Evolutionary conservation across 2,329 filamentous ascomycete species (phyloP).

Genomic region (Colletotrichum eremochloae): DNA sequence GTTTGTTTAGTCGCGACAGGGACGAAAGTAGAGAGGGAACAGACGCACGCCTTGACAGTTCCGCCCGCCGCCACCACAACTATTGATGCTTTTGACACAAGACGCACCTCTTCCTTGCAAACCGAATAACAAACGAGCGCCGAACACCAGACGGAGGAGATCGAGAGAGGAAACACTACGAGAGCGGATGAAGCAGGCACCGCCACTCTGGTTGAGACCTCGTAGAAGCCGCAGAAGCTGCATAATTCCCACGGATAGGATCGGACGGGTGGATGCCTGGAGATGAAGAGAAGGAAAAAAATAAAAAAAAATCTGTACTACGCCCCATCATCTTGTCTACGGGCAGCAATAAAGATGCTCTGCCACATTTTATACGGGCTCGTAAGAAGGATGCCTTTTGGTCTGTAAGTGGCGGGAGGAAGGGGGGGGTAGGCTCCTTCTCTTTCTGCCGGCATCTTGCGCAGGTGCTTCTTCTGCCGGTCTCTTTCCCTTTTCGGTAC

Average conservation of each 20-base stretch:
- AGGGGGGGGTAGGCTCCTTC: background rate
- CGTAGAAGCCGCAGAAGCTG: background rate
- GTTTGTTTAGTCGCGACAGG: background rate
- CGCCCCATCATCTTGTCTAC: slow-evolving; percentile 40
- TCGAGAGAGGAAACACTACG: background rate
- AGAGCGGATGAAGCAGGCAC: slow-evolving; percentile 39
- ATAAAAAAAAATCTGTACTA: background rate
- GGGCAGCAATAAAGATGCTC: slow-evolving; percentile 24
- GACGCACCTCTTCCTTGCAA: slow-evolving; percentile 33
- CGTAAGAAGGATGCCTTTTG: background rate
- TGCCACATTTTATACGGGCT: background rate
- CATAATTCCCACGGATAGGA: slow-evolving; percentile 15
- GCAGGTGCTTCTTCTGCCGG: slow-evolving; percentile 6
- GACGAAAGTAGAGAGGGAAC: slow-evolving; percentile 25
- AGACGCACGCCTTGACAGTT: slow-evolving; percentile 35
- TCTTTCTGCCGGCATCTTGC: slow-evolving; percentile 2
- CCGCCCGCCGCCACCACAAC: slow-evolving; percentile 26
- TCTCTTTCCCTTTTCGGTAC: slow-evolving; percentile 11
- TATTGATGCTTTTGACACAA: slow-evolving; percentile 37
- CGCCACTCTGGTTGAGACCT: slow-evolving; percentile 29
- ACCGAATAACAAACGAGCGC: slow-evolving; percentile 38
- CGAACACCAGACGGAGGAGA: slow-evolving; percentile 31
- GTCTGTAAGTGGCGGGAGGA: background rate
- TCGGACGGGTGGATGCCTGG: slow-evolving; percentile 31
- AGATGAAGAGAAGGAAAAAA: background rate